A percentile compares a stretch with the other conserved stretches of the same genome.
These are phyloP conservation scores for Rhodamnia argentea DNA, from an alignment of 345 rosid species.

Conservation along the genomic window DNA sequence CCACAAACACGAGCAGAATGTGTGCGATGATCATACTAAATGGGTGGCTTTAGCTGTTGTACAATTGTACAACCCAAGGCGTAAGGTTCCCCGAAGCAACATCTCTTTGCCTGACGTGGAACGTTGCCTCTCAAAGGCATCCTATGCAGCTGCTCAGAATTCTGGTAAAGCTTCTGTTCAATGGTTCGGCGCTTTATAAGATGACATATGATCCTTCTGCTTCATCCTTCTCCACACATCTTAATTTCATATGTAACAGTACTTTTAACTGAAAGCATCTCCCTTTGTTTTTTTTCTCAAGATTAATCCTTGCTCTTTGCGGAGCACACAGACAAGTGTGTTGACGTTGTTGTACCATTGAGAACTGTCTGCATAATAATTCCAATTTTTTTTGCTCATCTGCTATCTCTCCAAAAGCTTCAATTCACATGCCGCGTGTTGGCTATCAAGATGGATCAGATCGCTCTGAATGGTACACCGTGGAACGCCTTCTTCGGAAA, in stretches of 20 bases:
- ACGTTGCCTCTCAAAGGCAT: conserved; percentile 56
- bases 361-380: neutral
- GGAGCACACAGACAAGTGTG: neutral
- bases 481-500: conserved; percentile 82
- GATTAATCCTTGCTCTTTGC: neutral
- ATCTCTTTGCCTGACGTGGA: conserved; percentile 71
- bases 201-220: neutral
- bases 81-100: conserved; percentile 58
- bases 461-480: conserved; percentile 73
- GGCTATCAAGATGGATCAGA: conserved; percentile 69
- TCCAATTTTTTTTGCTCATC: neutral
- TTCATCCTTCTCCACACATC: neutral
- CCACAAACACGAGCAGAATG: conserved; percentile 10
- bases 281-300: neutral
- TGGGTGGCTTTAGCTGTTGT: conserved; percentile 83
- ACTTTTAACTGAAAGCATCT: neutral
- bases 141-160: conserved; percentile 57
- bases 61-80: conserved; percentile 63
- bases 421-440: conserved; percentile 87
- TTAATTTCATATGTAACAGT: neutral
- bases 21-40: conserved; percentile 10
- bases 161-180: conserved; percentile 30
- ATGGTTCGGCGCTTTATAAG: neutral
- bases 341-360: neutral
- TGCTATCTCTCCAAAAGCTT: conserved; percentile 21